These are phyloP conservation scores for Botrytis hyacinthi DNA, from an alignment of 2,329 filamentous ascomycete species.

Conservation along the genomic window DNA sequence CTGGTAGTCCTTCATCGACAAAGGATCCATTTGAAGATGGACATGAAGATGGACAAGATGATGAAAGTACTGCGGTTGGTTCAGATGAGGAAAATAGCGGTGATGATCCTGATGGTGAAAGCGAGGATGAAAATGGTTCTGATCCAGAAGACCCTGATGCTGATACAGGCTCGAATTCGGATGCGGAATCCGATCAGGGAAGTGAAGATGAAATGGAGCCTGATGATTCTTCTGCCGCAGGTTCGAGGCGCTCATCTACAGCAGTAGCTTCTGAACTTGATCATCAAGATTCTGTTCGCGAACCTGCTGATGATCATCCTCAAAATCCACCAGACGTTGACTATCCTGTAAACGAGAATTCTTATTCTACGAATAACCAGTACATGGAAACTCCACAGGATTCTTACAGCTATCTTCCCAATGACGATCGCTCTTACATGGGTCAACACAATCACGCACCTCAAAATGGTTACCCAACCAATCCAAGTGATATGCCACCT, in stretches of 20 bases:
- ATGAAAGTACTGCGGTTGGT: conserved; percentile 7
- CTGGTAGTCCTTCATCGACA: neutral
- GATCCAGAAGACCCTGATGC: neutral
- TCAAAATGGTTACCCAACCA: neutral
- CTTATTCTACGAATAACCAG: neutral
- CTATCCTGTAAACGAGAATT: neutral
- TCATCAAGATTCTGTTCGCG: conserved; percentile 1
- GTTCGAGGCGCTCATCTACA: conserved; percentile 5
- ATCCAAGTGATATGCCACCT: neutral
- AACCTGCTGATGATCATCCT: neutral
- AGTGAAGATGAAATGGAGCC: neutral
- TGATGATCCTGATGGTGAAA: neutral
- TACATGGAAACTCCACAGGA: neutral
- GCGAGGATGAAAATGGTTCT: neutral
- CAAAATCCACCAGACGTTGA: neutral
- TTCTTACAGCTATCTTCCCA: neutral
- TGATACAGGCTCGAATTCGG: neutral
- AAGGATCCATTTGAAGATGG: neutral
- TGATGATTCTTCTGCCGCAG: neutral
- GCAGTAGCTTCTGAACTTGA: neutral
- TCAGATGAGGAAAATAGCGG: neutral
- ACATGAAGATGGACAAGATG: neutral
- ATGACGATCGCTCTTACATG: neutral
- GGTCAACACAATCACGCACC: neutral
- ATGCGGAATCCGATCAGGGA: neutral